Percentiles rank a stretch among this genome's conserved stretches.
Evolutionary conservation across 2,329 filamentous ascomycete genomes (phyloP).

Genomic region (Myriosclerotinia scirpicola): DNA sequence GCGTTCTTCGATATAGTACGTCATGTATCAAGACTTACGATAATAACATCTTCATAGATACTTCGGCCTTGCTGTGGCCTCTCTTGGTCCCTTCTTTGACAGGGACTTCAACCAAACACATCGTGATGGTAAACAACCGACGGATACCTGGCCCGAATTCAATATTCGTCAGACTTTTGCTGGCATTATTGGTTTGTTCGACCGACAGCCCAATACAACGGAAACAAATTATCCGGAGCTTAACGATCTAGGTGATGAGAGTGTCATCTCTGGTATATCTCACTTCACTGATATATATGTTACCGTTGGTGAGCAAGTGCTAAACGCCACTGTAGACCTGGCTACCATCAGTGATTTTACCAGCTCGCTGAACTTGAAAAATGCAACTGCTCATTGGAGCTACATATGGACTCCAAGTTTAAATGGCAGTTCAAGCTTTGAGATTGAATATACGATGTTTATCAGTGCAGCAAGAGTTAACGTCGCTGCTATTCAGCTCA

Average conservation of each 20-base stretch:
- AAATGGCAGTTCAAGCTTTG: conserved; percentile 55
- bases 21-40: neutral
- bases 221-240: conserved; percentile 64
- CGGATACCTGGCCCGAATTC: conserved; percentile 66
- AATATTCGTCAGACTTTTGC: conserved; percentile 63
- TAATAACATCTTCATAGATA: conserved; percentile 21
- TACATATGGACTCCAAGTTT: conserved; percentile 26
- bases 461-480: conserved; percentile 27
- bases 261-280: conserved; percentile 63
- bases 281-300: conserved; percentile 63
- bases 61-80: conserved; percentile 24
- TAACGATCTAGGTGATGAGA: conserved; percentile 62
- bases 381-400: conserved; percentile 23
- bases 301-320: conserved; percentile 51
- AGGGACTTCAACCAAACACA: conserved; percentile 30
- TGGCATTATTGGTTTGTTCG: conserved; percentile 67
- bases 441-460: conserved; percentile 54
- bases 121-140: conserved; percentile 23
- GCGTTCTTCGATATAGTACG: neutral
- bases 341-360: conserved; percentile 62
- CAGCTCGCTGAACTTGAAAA: conserved; percentile 45
- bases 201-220: conserved; percentile 54
- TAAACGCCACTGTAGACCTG: conserved; percentile 59
- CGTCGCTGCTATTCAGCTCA: conserved; percentile 24
- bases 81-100: conserved; percentile 29